Percentiles rank a stretch among this genome's conserved stretches.
These are phyloP conservation scores for Datisca glomerata DNA, from an alignment of 306 rosid genomes.

Conservation along the genomic window DNA sequence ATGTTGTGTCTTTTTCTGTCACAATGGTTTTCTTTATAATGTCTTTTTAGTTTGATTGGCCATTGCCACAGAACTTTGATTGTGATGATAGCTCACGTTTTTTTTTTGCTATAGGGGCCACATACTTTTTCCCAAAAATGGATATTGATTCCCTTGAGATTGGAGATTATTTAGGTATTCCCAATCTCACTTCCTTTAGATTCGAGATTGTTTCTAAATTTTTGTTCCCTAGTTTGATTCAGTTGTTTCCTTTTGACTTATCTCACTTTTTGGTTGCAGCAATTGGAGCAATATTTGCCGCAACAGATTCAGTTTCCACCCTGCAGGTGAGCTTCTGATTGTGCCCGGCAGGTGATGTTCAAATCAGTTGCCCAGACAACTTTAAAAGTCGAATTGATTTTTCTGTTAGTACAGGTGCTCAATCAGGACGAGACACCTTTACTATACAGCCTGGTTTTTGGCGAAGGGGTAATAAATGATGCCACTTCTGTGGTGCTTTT, in stretches of 20 bases:
- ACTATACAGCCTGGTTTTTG: slow-evolving; percentile 80
- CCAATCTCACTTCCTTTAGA: slow-evolving; percentile 8
- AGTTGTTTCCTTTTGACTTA: background rate
- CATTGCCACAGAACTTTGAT: background rate
- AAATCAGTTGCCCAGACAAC: background rate
- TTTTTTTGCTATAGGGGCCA: slow-evolving; percentile 48
- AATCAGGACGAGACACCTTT: slow-evolving; percentile 84
- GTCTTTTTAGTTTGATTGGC: background rate
- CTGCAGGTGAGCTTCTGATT: slow-evolving; percentile 46
- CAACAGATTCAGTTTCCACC: slow-evolving; percentile 94
- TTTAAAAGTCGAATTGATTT: background rate
- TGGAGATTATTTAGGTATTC: slow-evolving; percentile 81
- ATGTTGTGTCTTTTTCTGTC: slow-evolving; percentile 1
- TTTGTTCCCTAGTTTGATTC: background rate
- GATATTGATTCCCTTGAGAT: slow-evolving; percentile 68
- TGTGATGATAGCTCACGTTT: slow-evolving; percentile 7
- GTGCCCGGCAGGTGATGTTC: slow-evolving; percentile 3
- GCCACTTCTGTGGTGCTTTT: slow-evolving; percentile 93
- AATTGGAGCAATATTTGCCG: slow-evolving; percentile 89
- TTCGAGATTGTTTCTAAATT: background rate
- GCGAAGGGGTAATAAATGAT: slow-evolving; percentile 95
- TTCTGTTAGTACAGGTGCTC: slow-evolving; percentile 52
- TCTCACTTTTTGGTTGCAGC: slow-evolving; percentile 43
- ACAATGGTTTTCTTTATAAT: too few species aligned
- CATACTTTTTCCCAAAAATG: slow-evolving; percentile 73